Evolutionary conservation across 768 basidiomycete genomes (phyloP), one percentile per base, ranked within the genome.

Genomic region (Kwoniella bestiolae): DNA sequence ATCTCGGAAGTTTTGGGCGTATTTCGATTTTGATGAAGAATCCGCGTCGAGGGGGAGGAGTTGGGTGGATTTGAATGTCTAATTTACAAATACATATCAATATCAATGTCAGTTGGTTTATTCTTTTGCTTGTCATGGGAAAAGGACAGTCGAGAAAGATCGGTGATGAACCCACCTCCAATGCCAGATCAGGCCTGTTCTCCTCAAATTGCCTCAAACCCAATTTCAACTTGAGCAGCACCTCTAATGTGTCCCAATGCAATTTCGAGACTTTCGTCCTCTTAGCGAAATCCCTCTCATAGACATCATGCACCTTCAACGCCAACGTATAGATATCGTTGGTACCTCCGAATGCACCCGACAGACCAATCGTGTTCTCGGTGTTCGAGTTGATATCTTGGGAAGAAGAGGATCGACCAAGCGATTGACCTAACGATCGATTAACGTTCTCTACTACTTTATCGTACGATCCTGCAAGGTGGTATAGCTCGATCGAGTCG

Each of bases 401-500:
- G 26, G 25, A 23, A 16, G 45, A 32, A n/a, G 56, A 67, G 0
- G 69, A 87, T 69, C 90, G 85, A 2, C 88, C 84, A 52, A 97
- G 84, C 0, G 91, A 89, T 75, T 89, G 90, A 16, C 94, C 92
- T 2, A 99, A 85, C 2, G 92, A 91, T 60, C 88, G 87, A 14
- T 92, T 92, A 35, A 98, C 89, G 58, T 91, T 91, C 6, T 87
- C 85, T 45, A 97, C 87, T 60, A 98, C 95, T 26, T 91, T 92
- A 14, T 86, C 82, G 78, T 94, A 93, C 68, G 94, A 91, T 34
- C 91, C 91, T 1, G 94, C 94, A 38, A 97, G 87, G 82, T 97
- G 94, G 83, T 93, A 97, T 47, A 99, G 83, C 78, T 94, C 92
- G 83, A 98, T 93, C 2, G 94, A 93, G 79, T 97, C 93, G 1